Evolutionary conservation across 169 alveolate species (phyloP), one percentile per base, ranked within the genome.

Genomic region (Besnoitia besnoiti): DNA sequence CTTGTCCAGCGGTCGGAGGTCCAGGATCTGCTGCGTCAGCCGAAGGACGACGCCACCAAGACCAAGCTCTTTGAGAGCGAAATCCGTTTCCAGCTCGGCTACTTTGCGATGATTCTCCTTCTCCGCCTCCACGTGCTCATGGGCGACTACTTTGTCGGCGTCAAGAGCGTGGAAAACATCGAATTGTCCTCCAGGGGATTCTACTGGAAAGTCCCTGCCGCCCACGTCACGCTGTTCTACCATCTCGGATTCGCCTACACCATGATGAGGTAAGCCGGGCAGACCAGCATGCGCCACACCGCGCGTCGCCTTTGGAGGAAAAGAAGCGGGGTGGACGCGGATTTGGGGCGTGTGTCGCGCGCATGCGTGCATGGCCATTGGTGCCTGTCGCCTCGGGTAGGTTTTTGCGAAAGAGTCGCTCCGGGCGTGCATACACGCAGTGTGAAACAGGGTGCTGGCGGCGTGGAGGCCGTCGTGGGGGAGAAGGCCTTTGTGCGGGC

Each of bases 131-230:
- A 77, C 55, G 85, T 77, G 49, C 85, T 40, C 27, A 91, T 96
- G 91, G 98, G 98, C 27, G 97, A 96, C 91, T 97, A 96, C 94
- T 91, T 94, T 93, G 94, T 95, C 10, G 97, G 98, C 3, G 93
- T 97, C 76, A 90, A 93, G 55, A 92, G 95, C 61, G 96, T 95
- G 5, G 93, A 97, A 16, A 40, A 85, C 39, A 92, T 97, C 4
- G 97, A 96, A 61, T 37, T 96, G 21, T 82, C 96, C 40, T 94
- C 96, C 61, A 94, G 95, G 80, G 92, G 94, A 73, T 73, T 96
- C 82, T 96, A 97, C 94, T 95, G 97, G 97, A 95, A 94, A 91
- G 97, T 96, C 4, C 97, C 98, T 19, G 93, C 98, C 39, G 96
- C 97, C 91, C 97, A 97, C 87, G 94, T 95, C 10, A 95, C 96